Conservation (phyloP, 1,284 basidiomycete species). For the Melampsora occidentalis region DNA sequence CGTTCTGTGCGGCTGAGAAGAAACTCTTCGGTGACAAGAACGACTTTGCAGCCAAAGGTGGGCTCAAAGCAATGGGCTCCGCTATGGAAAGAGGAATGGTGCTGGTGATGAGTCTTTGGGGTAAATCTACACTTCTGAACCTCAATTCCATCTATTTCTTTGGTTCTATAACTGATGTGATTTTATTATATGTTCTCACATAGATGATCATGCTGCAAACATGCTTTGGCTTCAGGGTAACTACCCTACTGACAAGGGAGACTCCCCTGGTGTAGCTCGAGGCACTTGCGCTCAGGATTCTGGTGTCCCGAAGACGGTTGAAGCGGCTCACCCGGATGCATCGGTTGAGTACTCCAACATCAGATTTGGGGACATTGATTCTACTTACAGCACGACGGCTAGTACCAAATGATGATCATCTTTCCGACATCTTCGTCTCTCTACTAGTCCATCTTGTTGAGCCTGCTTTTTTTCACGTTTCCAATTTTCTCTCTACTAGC, state of each 20-base stretch:
- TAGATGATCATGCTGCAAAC: neutral
- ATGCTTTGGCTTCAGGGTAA: slow-evolving; percentile 20
- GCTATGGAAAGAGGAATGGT: slow-evolving; percentile 26
- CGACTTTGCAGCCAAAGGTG: neutral
- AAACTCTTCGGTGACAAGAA: neutral
- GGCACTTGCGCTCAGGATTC: neutral
- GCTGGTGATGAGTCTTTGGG: slow-evolving; percentile 29
- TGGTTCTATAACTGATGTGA: too few species aligned
- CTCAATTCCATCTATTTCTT: too few species aligned
- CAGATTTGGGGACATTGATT: slow-evolving; percentile 9
- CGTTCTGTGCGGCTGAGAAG: slow-evolving; percentile 23
- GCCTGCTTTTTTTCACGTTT: too few species aligned
- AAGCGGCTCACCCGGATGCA: neutral
- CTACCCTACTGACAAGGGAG: neutral
- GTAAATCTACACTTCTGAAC: too few species aligned
- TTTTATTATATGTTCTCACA: too few species aligned
- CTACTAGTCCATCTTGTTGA: too few species aligned
- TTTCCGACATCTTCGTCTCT: too few species aligned
- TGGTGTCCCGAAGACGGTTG: neutral
- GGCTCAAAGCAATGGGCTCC: slow-evolving; percentile 9
- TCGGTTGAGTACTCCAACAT: slow-evolving; percentile 27
- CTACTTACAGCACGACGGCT: too few species aligned
- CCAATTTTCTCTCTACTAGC: too few species aligned
- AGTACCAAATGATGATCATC: too few species aligned
- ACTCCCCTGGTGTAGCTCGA: neutral